Conservation (phyloP, 768 basidiomycete species). For the Russula earlei region DNA sequence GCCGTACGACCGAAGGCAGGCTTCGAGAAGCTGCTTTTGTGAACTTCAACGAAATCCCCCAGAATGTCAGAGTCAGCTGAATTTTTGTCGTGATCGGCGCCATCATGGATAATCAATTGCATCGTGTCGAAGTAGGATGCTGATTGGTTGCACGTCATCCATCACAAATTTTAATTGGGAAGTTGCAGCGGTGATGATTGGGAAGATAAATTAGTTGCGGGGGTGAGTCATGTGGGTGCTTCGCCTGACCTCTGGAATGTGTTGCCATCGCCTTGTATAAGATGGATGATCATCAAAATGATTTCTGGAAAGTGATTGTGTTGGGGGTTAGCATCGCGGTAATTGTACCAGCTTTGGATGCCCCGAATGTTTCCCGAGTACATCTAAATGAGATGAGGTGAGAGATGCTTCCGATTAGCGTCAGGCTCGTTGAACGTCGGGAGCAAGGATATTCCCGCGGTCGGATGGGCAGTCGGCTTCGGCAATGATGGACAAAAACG, state of each 20-base stretch:
- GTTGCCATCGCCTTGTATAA: too few relatives aligned
- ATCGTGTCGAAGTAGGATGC: too few relatives aligned
- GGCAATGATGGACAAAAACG: neutral
- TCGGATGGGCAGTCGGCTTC: neutral
- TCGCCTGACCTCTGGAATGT: too few relatives aligned
- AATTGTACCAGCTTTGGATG: constrained; percentile 33
- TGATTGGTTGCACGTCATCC: too few relatives aligned
- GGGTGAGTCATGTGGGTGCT: too few relatives aligned
- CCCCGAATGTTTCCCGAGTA: constrained; percentile 27
- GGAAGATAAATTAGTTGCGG: too few relatives aligned
- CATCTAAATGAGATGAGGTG: constrained; percentile 24
- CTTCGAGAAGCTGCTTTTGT: neutral
- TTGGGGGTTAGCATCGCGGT: constrained; percentile 20
- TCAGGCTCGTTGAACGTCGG: neutral
- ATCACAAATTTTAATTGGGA: too few relatives aligned
- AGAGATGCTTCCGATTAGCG: neutral
- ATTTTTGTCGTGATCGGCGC: too few relatives aligned
- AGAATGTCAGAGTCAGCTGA: neutral
- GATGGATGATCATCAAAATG: too few relatives aligned
- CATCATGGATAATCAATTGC: too few relatives aligned
- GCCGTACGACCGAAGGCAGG: neutral
- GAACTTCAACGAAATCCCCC: neutral
- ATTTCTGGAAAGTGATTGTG: too few relatives aligned
- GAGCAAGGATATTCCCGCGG: neutral
- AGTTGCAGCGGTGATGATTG: too few relatives aligned